phyloP scores from a whole-genome alignment of 345 rosid species.

The Gossypium stocksii region DNA sequence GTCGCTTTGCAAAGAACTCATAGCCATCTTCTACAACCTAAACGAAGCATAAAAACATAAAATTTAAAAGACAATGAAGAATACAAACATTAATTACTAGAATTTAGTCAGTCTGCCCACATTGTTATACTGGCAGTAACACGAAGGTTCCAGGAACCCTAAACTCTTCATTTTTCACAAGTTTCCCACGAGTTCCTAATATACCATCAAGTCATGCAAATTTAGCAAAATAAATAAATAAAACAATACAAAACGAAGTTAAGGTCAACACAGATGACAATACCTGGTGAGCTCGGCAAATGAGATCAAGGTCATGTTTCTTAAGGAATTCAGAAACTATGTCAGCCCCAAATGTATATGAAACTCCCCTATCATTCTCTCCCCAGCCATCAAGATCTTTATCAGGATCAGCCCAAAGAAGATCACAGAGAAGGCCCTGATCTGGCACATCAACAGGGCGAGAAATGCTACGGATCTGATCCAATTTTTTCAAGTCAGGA shows the following conservation, averaged over 20 bases:
- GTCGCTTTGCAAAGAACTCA: slow-evolving; percentile 44
- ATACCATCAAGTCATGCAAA: background rate
- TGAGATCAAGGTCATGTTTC: slow-evolving; percentile 46
- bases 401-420: slow-evolving; percentile 51
- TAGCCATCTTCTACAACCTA: slow-evolving; percentile 52
- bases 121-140: background rate
- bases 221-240: background rate
- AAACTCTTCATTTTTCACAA: background rate
- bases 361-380: slow-evolving; percentile 51
- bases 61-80: background rate
- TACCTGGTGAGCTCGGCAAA: slow-evolving; percentile 52
- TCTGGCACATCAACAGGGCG: slow-evolving; percentile 10
- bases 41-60: background rate
- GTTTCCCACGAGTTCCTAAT: background rate
- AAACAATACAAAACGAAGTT: no score
- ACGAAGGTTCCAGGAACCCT: background rate
- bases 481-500: background rate
- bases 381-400: slow-evolving; percentile 42
- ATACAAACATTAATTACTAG: background rate
- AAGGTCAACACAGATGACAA: background rate
- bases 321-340: slow-evolving; percentile 40
- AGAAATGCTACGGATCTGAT: background rate
- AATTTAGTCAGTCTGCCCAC: slow-evolving; percentile 1
- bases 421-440: slow-evolving; percentile 23
- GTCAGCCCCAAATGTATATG: slow-evolving; percentile 48